Base-by-base conservation (phyloP, 2,329 filamentous ascomycete species). In the Pseudogymnoascus sp. region DNA sequence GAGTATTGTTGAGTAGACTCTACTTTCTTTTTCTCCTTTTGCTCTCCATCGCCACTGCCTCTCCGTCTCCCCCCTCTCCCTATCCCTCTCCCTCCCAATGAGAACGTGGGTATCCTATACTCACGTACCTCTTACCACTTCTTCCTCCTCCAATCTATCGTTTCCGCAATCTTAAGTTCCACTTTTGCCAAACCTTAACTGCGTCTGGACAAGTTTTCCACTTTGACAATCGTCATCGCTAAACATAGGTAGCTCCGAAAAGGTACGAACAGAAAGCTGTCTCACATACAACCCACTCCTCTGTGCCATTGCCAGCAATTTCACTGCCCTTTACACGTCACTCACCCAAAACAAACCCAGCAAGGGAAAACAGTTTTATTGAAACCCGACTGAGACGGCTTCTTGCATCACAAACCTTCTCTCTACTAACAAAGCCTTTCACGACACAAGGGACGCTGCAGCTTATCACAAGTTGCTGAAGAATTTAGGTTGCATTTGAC, bases 201-300 rank as follows among this genome's bases (percentile, higher is more conserved):
- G 45, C 45, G 45, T 51, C 13, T 51, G 45, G 45, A 25, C 45
- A 51, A 51, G 45, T 51, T 51, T 51, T 28, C 45, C 7, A 51
- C 11, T 51, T n/a, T 28, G 13, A 51, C 45, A 51, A 28, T 51
- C 45, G 45, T 51, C 45, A 51, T 51, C 45, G 45, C 45, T 51
- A 51, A 51, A 51, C 45, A 51, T 51, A 51, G 45, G 45, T 51
- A 51, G 45, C 45, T 51, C 45, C 45, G 41, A 19, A 51, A 51
- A 51, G 45, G 45, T 51, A 51, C 45, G 1, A n/a, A 6, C 41
- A 23, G 23, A 51, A 51, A 51, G 45, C 45, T 51, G 45, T 51
- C 45, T 51, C 45, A 51, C 23, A 51, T 51, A 51, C 45, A 51
- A 48, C 13, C 16, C 45, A 51, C 45, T 51, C 21, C 19, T 6